phyloP scores from a whole-genome alignment of 2,329 filamentous ascomycete species.

The Aspergillus phoenicis region DNA sequence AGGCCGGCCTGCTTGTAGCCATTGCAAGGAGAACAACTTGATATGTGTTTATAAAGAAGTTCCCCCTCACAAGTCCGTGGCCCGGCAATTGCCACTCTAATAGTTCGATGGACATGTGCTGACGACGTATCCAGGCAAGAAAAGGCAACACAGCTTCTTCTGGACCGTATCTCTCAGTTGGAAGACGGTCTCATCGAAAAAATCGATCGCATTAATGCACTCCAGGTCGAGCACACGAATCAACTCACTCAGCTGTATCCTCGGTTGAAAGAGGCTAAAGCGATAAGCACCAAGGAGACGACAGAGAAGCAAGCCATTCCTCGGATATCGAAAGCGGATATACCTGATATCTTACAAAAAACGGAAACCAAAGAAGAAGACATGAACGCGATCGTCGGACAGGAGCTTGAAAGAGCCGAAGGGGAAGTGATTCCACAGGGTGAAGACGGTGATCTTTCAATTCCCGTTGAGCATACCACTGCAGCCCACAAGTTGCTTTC shows the following conservation, averaged over 20 bases:
- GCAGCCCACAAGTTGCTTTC: constrained; percentile 79
- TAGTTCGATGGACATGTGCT: constrained; percentile 1
- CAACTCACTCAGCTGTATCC: constrained; percentile 15
- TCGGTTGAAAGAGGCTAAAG: constrained; percentile 7
- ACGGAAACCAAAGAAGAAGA: constrained; percentile 19
- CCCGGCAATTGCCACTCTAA: neutral
- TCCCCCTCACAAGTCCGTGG: constrained; percentile 80
- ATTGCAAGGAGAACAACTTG: constrained; percentile 82
- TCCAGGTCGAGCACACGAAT: constrained; percentile 24
- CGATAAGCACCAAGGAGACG: constrained; percentile 9
- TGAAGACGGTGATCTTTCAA: constrained; percentile 63
- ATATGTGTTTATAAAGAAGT: constrained; percentile 89
- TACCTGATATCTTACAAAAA: constrained; percentile 14
- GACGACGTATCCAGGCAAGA: constrained; percentile 39
- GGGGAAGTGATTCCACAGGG: constrained; percentile 19
- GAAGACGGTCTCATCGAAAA: constrained; percentile 35
- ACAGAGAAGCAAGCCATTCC: constrained; percentile 18
- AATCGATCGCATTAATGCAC: constrained; percentile 21
- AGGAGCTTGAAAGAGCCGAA: constrained; percentile 9
- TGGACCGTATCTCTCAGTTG: constrained; percentile 38
- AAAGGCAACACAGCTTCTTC: constrained; percentile 41
- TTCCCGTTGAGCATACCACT: constrained; percentile 85
- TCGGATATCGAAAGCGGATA: constrained; percentile 31
- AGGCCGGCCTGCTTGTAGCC: constrained; percentile 76
- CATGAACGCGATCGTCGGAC: constrained; percentile 1